A percentile compares a stretch with the other conserved stretches of the same genome.
Evolutionary conservation across 495 filamentous ascomycete genomes (phyloP).

Genomic region (Hyaloscypha variabilis): DNA sequence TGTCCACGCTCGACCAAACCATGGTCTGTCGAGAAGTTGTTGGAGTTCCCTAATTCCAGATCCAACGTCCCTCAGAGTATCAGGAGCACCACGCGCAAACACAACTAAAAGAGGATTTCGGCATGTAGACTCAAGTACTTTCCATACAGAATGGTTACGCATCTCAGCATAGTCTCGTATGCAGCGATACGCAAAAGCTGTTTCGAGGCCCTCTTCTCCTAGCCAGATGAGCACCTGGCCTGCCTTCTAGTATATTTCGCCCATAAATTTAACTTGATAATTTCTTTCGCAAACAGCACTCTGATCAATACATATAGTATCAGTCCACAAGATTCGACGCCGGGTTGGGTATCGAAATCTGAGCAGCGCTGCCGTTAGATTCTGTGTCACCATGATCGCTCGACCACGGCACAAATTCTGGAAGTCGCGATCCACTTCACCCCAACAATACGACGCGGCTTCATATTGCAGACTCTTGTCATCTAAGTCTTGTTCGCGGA

Average conservation of each 20-base stretch:
- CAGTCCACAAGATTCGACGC: background rate
- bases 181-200: background rate
- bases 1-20: background rate
- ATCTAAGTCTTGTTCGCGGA: background rate
- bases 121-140: background rate
- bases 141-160: background rate
- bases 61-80: too few relatives aligned
- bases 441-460: background rate
- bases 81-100: too few relatives aligned
- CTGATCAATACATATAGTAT: conserved; percentile 4
- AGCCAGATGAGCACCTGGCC: background rate
- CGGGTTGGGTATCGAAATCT: background rate
- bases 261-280: conserved; percentile 2
- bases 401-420: background rate
- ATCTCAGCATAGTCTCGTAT: background rate
- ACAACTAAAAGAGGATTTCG: too few relatives aligned
- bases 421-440: background rate
- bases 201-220: background rate
- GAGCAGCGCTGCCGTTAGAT: background rate
- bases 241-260: background rate
- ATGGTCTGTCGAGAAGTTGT: background rate
- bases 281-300: background rate
- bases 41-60: too few relatives aligned
- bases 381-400: background rate
- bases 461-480: background rate